A percentile compares a stretch with the other conserved stretches of the same genome.
These are phyloP conservation scores for Debaryomyces udenii DNA, from an alignment of 1,139 yeast species.

Conservation along the genomic window DNA sequence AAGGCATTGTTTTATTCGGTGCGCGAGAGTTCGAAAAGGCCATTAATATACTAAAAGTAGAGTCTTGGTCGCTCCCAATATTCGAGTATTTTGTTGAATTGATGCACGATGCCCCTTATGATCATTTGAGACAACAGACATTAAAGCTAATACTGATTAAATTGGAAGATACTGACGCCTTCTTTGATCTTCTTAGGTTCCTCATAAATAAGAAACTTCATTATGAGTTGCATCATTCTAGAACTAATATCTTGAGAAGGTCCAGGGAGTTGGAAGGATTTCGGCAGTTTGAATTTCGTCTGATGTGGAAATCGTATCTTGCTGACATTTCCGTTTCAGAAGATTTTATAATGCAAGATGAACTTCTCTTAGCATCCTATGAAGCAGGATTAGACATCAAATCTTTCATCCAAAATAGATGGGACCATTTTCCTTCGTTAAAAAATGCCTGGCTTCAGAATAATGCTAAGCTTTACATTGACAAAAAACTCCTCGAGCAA, in stretches of 20 bases:
- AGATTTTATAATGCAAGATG: conserved; percentile 21
- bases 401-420: conserved; percentile 16
- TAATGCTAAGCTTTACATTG: conserved; percentile 16
- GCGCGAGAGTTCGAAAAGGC: conserved; percentile 30
- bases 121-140: conserved; percentile 28
- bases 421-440: conserved; percentile 18
- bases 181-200: conserved; percentile 23
- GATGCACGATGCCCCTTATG: conserved; percentile 40
- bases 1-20: conserved; percentile 32
- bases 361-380: conserved; percentile 20
- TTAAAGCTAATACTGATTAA: conserved; percentile 21
- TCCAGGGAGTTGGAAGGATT: conserved; percentile 18
- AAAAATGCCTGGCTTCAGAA: conserved; percentile 13
- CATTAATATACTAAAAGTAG: conserved; percentile 24
- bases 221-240: conserved; percentile 24
- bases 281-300: conserved; percentile 20
- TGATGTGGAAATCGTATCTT: conserved; percentile 26
- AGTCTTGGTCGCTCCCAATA: conserved; percentile 33
- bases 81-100: conserved; percentile 36
- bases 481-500: conserved; percentile 6
- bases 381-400: conserved; percentile 20
- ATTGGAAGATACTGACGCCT: conserved; percentile 20
- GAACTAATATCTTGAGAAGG: conserved; percentile 20
- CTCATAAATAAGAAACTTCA: conserved; percentile 27
- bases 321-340: conserved; percentile 13